Evolutionary conservation across 257 asterid genomes (phyloP).

Genomic region (Sherardia arvensis): DNA sequence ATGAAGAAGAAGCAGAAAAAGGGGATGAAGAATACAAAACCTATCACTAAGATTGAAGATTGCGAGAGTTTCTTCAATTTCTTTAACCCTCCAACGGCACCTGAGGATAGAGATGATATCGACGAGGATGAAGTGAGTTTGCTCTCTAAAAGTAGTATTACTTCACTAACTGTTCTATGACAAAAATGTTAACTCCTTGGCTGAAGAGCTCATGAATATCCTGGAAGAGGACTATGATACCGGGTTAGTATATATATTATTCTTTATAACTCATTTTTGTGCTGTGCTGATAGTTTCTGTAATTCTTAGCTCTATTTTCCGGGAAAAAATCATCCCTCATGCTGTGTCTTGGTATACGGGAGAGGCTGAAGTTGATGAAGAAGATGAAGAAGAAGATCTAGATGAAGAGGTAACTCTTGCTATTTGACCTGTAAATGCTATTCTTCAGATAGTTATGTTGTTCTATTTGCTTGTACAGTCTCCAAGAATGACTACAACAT

Average conservation of each 20-base stretch:
- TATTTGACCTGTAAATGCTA: neutral
- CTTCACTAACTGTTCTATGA: no score
- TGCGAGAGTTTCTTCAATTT: conserved; percentile 79
- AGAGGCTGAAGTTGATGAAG: conserved; percentile 43
- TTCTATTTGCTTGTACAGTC: conserved; percentile 19
- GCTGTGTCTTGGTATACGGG: conserved; percentile 92
- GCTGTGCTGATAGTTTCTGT: neutral
- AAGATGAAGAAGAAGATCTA: conserved; percentile 6
- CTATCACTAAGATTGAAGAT: conserved; percentile 48
- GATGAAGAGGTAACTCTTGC: conserved; percentile 27
- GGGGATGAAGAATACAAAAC: conserved; percentile 49
- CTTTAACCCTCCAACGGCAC: conserved; percentile 70
- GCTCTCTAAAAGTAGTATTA: no score
- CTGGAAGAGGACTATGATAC: conserved; percentile 84
- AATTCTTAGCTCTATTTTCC: conserved; percentile 51
- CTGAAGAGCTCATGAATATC: conserved; percentile 57
- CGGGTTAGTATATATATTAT: conserved; percentile 39
- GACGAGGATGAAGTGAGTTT: conserved; percentile 53
- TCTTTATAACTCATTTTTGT: neutral
- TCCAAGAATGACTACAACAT: conserved; percentile 27
- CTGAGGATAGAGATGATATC: conserved; percentile 54
- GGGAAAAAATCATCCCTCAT: conserved; percentile 68
- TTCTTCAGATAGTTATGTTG: neutral
- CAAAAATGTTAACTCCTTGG: conserved; percentile 20
- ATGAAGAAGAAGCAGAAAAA: conserved; percentile 68